These are phyloP conservation scores for Alternaria infectoria DNA, from an alignment of 2,329 filamentous ascomycete species.

Conservation along the genomic window DNA sequence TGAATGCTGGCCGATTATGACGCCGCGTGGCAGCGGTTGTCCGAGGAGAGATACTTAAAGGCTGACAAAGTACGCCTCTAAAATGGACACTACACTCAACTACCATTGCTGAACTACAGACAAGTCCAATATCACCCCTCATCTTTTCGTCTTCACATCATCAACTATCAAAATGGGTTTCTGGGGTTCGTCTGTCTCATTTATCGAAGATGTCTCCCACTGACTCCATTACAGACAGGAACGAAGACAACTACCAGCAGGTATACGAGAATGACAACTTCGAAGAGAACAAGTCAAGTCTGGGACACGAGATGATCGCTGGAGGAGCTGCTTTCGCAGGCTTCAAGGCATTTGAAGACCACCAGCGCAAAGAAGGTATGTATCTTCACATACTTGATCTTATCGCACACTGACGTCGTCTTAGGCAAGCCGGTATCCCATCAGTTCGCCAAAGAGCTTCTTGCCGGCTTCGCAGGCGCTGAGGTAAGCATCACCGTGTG, in stretches of 20 bases:
- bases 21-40: constrained; percentile 10
- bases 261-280: constrained; percentile 58
- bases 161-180: constrained; percentile 50
- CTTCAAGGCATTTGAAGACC: constrained; percentile 80
- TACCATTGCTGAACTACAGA: neutral
- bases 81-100: neutral
- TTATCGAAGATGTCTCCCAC: neutral
- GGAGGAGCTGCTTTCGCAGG: constrained; percentile 79
- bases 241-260: constrained; percentile 60
- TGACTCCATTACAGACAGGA: constrained; percentile 52
- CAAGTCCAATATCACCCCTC: neutral
- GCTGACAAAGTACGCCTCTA: neutral
- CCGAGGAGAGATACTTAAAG: constrained; percentile 23
- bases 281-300: constrained; percentile 64
- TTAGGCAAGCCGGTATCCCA: constrained; percentile 74
- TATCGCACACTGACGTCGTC: constrained; percentile 1
- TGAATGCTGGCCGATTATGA: constrained; percentile 11
- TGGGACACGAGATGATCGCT: constrained; percentile 76
- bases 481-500: constrained; percentile 58
- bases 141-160: neutral
- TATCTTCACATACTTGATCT: neutral
- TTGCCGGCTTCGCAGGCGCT: constrained; percentile 74
- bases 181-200: constrained; percentile 44
- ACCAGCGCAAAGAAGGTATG: constrained; percentile 72
- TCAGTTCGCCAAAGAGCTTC: constrained; percentile 76